Conservation (phyloP, 1,284 basidiomycete species). For the Pseudomicrostroma phylloplanum region DNA sequence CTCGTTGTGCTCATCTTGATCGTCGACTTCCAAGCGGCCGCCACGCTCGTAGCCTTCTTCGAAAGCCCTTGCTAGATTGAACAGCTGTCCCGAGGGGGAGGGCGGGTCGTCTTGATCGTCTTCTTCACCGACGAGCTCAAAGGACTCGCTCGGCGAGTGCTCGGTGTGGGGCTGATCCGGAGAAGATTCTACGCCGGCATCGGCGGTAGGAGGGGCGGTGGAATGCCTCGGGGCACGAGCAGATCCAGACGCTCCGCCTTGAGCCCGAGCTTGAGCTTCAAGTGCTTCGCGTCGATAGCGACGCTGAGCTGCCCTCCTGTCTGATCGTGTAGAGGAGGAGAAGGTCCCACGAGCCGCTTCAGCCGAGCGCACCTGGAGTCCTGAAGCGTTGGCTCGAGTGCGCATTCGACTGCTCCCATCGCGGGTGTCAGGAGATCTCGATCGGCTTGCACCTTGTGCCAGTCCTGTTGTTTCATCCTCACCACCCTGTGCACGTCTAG, state of each 20-base stretch:
- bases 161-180: not conserved
- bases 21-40: not conserved
- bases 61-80: not conserved
- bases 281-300: not conserved
- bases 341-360: too few species aligned
- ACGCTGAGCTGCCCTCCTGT: not conserved
- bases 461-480: not conserved
- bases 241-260: not conserved
- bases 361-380: too few species aligned
- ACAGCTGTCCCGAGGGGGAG: not conserved
- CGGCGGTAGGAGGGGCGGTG: not conserved
- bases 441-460: too few species aligned
- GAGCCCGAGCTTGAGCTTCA: not conserved
- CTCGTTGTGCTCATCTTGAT: not conserved
- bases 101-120: not conserved
- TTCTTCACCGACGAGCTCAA: not conserved
- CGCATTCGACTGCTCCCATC: not conserved
- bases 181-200: not conserved
- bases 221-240: not conserved
- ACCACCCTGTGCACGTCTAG: not conserved
- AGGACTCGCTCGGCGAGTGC: not conserved
- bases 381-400: too few species aligned
- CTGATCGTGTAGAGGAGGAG: not conserved
- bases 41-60: not conserved
- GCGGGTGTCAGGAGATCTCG: not conserved